Conservation (phyloP, 1,284 basidiomycete species). For the Cystobasidium pallidum region DNA sequence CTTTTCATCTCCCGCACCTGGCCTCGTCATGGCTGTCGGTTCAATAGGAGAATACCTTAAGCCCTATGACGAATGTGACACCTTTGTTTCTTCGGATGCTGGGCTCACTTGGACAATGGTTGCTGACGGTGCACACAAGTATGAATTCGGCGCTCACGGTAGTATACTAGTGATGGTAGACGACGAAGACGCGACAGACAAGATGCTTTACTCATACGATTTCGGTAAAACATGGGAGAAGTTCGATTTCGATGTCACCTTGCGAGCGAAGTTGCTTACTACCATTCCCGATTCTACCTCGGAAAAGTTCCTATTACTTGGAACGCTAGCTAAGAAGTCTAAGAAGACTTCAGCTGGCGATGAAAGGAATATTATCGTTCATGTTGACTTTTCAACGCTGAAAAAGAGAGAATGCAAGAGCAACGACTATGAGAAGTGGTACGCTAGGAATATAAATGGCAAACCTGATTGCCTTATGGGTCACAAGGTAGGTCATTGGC, state of each 20-base stretch:
- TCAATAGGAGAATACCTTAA: slow-evolving; percentile 73
- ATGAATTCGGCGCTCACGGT: slow-evolving; percentile 90
- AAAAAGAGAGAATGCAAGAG: slow-evolving; percentile 71
- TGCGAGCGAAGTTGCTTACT: slow-evolving; percentile 76
- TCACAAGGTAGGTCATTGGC: slow-evolving; percentile 68
- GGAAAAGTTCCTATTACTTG: slow-evolving; percentile 86
- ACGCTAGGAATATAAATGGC: slow-evolving; percentile 65
- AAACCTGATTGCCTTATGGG: slow-evolving; percentile 84
- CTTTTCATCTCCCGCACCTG: slow-evolving; percentile 92
- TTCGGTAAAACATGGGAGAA: slow-evolving; percentile 78
- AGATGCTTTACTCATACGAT: slow-evolving; percentile 80
- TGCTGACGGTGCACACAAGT: slow-evolving; percentile 78
- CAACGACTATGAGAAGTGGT: slow-evolving; percentile 85
- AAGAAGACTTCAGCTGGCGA: slow-evolving; percentile 57
- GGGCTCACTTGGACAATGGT: slow-evolving; percentile 85
- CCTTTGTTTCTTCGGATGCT: slow-evolving; percentile 87
- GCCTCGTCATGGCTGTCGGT: slow-evolving; percentile 92
- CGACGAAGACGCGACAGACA: slow-evolving; percentile 79
- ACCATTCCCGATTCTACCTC: slow-evolving; percentile 90
- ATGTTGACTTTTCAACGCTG: slow-evolving; percentile 80
- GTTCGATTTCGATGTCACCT: slow-evolving; percentile 69
- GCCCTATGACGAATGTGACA: slow-evolving; percentile 87
- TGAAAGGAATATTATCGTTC: slow-evolving; percentile 72
- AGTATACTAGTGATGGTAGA: slow-evolving; percentile 81
- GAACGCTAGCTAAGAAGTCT: slow-evolving; percentile 66